Base-by-base conservation (phyloP, 2,329 filamentous ascomycete species). In the Calonectria leucothoes region DNA sequence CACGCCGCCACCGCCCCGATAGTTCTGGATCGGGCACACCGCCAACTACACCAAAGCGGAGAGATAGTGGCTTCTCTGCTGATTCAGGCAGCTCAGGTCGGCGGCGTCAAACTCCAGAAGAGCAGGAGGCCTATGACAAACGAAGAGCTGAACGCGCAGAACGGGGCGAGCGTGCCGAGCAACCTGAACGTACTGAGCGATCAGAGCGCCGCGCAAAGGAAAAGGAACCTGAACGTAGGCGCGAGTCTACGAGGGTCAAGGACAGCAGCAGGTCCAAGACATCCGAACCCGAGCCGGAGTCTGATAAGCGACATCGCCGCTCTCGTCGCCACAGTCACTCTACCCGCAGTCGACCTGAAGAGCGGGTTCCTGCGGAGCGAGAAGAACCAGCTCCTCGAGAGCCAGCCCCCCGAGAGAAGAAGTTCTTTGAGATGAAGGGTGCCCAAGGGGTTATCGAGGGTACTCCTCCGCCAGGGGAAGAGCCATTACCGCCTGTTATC, bases 71-170 rank as follows among this genome's bases (percentile, higher is more conserved):
- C 0, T 85, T 86, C 73, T 85, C 87, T 4, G 82, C 83, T 23
- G 86, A 87, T 72, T 82, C 83, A 55, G 83, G 82, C 55, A 81
- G 81, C 57, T 82, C 83, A 42, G 76, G 80, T 31, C 79, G 80
- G 70, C 81, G 77, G 66, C 83, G 84, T 51, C 86, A 87, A 70
- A 88, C 86, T 3, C 82, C 85, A 2, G 88, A 89, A 74, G 88
- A 90, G 76, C 88, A 89, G 72, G 87, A 84, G 20, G 87, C 85
- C 2, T 87, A 89, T 68, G 89, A 91, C 2, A 86, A 80, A 74
- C 86, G 86, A 72, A 89, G 87, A 80, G 86, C 85, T 66, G 88
- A 89, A 76, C 86, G 87, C 49, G 69, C 75, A 25, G 77, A 69
- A n/a, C 86, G 87, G 52, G 64, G 73, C 25, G 77, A 69, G 17